A percentile compares a stretch with the other conserved stretches of the same genome.
These are phyloP conservation scores for Lepidium africanum DNA, from an alignment of 345 rosid species.

Conservation along the genomic window DNA sequence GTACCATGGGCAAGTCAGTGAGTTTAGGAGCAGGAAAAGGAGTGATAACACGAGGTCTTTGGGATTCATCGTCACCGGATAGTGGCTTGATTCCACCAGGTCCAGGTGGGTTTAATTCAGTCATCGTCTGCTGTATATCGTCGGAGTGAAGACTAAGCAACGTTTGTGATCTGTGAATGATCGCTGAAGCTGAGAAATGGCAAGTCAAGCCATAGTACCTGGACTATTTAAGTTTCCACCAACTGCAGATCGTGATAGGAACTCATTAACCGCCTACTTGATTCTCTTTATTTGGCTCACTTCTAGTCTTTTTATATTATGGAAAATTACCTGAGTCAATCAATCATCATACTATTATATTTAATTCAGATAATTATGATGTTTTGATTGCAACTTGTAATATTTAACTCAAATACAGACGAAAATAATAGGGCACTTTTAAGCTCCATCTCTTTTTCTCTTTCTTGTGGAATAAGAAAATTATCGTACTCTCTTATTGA, in stretches of 20 bases:
- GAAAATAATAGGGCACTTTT: too few species aligned
- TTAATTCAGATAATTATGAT: too few species aligned
- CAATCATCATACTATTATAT: too few species aligned
- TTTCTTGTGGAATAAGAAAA: too few species aligned
- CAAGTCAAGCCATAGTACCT: not conserved
- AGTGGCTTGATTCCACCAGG: slow-evolving; percentile 44
- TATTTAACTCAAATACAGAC: too few species aligned
- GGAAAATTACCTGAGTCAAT: too few species aligned
- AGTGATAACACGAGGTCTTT: slow-evolving; percentile 61
- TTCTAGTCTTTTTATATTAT: not conserved
- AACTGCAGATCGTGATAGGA: not conserved
- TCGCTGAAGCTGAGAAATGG: not conserved
- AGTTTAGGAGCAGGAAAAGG: slow-evolving; percentile 79
- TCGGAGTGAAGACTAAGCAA: not conserved
- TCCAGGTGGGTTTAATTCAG: slow-evolving; percentile 45
- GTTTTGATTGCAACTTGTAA: too few species aligned
- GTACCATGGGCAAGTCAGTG: slow-evolving; percentile 63
- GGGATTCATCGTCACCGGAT: slow-evolving; percentile 22
- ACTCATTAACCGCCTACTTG: not conserved
- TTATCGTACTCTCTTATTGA: too few species aligned
- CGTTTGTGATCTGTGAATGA: not conserved
- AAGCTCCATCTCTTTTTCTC: too few species aligned
- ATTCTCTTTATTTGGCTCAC: not conserved
- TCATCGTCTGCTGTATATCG: slow-evolving; percentile 29
- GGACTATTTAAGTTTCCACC: not conserved